Percentiles rank a stretch among this genome's conserved stretches.
These are phyloP conservation scores for Mycogone perniciosa DNA, from an alignment of 2,329 filamentous ascomycete species.

Conservation along the genomic window DNA sequence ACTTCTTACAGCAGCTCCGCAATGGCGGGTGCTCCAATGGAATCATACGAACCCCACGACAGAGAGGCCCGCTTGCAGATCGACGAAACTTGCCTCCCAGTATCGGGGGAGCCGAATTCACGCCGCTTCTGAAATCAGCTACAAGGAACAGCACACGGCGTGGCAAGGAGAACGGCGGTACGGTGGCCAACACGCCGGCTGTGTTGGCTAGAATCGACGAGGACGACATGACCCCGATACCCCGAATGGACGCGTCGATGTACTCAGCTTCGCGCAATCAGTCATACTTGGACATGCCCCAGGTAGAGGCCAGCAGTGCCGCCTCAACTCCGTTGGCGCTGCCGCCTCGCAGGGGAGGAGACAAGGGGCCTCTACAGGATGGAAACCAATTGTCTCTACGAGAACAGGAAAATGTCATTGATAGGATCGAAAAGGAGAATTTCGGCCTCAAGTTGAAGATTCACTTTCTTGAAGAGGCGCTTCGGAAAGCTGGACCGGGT, in stretches of 20 bases:
- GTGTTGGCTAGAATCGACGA: conserved; percentile 56
- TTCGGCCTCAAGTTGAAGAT: conserved; percentile 96
- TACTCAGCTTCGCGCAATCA: conserved; percentile 60
- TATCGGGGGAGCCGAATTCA: conserved; percentile 74
- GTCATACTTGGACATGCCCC: conserved; percentile 62
- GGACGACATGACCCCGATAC: conserved; percentile 68
- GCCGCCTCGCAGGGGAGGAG: conserved; percentile 55
- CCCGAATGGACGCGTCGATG: conserved; percentile 65
- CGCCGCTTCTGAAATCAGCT: conserved; percentile 81
- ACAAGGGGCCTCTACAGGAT: conserved; percentile 67
- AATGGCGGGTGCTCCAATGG: conserved; percentile 51
- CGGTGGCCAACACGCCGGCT: conserved; percentile 61
- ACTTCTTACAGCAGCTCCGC: conserved; percentile 68
- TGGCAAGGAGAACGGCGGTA: conserved; percentile 56
- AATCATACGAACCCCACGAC: conserved; percentile 66
- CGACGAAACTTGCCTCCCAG: conserved; percentile 63
- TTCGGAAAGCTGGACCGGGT: conserved; percentile 80
- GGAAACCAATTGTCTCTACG: conserved; percentile 86
- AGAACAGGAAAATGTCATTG: conserved; percentile 92
- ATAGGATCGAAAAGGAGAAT: conserved; percentile 97
- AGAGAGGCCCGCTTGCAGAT: conserved; percentile 61
- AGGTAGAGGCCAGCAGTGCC: conserved; percentile 70
- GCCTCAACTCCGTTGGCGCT: conserved; percentile 76
- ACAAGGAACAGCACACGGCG: conserved; percentile 64
- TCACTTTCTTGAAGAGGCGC: conserved; percentile 87